Conservation (phyloP, 495 filamentous ascomycete species). For the Hyaloscypha finlandica region DNA sequence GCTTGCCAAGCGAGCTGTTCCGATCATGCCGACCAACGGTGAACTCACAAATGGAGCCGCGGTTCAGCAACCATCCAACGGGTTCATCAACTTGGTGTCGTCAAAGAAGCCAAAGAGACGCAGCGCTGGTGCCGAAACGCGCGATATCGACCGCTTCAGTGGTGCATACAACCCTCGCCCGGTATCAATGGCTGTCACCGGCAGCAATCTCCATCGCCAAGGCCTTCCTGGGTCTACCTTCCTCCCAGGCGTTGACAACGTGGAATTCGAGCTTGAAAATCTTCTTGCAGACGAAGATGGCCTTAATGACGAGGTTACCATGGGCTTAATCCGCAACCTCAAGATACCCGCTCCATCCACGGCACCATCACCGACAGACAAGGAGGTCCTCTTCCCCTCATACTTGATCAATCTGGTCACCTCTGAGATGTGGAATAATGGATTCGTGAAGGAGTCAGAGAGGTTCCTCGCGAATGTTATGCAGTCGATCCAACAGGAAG, state of each 20-base stretch:
- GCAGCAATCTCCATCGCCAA: conserved; percentile 61
- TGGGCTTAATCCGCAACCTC: conserved; percentile 93
- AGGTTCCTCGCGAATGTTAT: conserved; percentile 98
- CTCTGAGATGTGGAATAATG: conserved; percentile 99
- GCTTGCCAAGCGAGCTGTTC: conserved; percentile 68
- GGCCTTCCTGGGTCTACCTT: conserved; percentile 69
- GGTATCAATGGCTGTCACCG: conserved; percentile 87
- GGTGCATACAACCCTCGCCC: conserved; percentile 91
- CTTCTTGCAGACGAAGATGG: conserved; percentile 93
- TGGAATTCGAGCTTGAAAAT: conserved; percentile 90
- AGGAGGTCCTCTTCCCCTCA: conserved; percentile 97
- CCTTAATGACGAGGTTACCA: conserved; percentile 92
- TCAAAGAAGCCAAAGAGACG: conserved; percentile 96
- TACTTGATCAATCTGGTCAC: conserved; percentile 99
- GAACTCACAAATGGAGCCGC: conserved; percentile 70
- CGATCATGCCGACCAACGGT: conserved; percentile 60
- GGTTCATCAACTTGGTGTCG: conserved; percentile 94
- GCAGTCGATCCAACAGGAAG: conserved; percentile 98
- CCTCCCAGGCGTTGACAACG: conserved; percentile 77
- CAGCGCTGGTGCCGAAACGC: conserved; percentile 87
- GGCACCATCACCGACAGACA: conserved; percentile 87
- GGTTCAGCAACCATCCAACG: conserved; percentile 58
- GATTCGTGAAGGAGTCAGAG: conserved; percentile 99
- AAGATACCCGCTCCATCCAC: conserved; percentile 88
- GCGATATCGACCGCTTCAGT: conserved; percentile 83